A percentile compares a stretch with the other conserved stretches of the same genome.
phyloP scores from a whole-genome alignment of 2,329 filamentous ascomycete species.

The Fusarium sp. region DNA sequence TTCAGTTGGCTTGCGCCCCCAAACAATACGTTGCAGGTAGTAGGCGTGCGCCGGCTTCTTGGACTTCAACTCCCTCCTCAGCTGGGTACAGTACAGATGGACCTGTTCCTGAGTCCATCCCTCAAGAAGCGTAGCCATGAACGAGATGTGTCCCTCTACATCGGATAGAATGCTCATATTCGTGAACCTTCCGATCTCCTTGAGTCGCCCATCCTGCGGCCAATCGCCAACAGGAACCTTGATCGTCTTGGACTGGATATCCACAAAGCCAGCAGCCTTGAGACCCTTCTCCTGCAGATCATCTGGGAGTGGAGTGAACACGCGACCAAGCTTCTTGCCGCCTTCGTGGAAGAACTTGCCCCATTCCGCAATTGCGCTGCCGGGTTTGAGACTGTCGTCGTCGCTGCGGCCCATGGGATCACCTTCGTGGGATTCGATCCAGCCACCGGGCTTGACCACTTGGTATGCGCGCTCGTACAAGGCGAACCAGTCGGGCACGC shows the following conservation, averaged over 20 bases:
- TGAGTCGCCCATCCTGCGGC: slow-evolving; percentile 26
- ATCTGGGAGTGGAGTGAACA: slow-evolving; percentile 33
- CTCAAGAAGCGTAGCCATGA: slow-evolving; percentile 47
- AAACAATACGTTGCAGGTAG: slow-evolving; percentile 43
- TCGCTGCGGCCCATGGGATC: slow-evolving; percentile 41
- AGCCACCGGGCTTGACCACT: slow-evolving; percentile 65
- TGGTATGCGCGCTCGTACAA: slow-evolving; percentile 61
- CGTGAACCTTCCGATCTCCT: slow-evolving; percentile 40
- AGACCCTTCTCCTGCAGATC: slow-evolving; percentile 31
- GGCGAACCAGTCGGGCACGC: slow-evolving; percentile 63
- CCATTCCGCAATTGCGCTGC: slow-evolving; percentile 42
- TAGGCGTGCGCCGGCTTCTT: slow-evolving; percentile 42
- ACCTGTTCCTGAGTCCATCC: slow-evolving; percentile 49
- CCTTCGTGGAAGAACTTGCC: slow-evolving; percentile 42
- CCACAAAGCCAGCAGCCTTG: slow-evolving; percentile 30
- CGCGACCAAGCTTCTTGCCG: slow-evolving; percentile 43
- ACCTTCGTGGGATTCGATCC: slow-evolving; percentile 47
- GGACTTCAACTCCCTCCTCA: slow-evolving; percentile 43
- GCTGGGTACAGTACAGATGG: slow-evolving; percentile 44
- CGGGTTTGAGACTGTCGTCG: slow-evolving; percentile 42
- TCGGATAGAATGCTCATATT: slow-evolving; percentile 48
- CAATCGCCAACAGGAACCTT: slow-evolving; percentile 35
- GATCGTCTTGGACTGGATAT: slow-evolving; percentile 32
- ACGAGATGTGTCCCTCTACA: slow-evolving; percentile 46
- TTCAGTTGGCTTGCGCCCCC: slow-evolving; percentile 24